Evolutionary conservation across 371 early-diverging fungal genomes (phyloP).

Genomic region (Choanephora cucurbitarum): DNA sequence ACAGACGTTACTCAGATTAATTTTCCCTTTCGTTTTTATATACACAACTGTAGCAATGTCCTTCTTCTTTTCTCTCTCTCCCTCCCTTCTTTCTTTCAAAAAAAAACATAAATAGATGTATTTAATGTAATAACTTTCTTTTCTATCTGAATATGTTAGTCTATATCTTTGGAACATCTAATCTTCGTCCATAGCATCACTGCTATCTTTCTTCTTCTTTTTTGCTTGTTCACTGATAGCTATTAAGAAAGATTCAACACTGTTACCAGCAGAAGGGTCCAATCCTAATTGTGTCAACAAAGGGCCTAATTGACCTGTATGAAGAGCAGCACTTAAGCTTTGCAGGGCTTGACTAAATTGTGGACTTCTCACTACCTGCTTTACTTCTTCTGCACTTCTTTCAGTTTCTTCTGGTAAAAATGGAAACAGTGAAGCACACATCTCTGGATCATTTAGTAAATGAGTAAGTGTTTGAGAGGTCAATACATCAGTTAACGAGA

Average conservation of each 20-base stretch:
- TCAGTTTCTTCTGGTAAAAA: conserved; percentile 59
- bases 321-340: conserved; percentile 61
- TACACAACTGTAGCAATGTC: neutral
- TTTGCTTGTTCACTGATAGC: conserved; percentile 65
- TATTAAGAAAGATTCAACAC: conserved; percentile 65
- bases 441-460: conserved; percentile 53
- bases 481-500: conserved; percentile 43
- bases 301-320: conserved; percentile 70
- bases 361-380: conserved; percentile 61
- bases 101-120: conserved; percentile 2
- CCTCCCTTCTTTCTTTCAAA: too few species aligned
- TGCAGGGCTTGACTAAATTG: conserved; percentile 72
- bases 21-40: neutral
- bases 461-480: conserved; percentile 55
- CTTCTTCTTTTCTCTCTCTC: too few species aligned
- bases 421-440: conserved; percentile 59
- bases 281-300: conserved; percentile 66
- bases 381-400: conserved; percentile 50
- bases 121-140: neutral
- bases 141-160: neutral
- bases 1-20: conserved; percentile 14
- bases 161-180: too few species aligned
- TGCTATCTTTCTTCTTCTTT: conserved; percentile 13
- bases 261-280: conserved; percentile 61
- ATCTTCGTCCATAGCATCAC: conserved; percentile 30